phyloP scores from a whole-genome alignment of 2,329 filamentous ascomycete species.

The Bimuria novae-zelandiae region DNA sequence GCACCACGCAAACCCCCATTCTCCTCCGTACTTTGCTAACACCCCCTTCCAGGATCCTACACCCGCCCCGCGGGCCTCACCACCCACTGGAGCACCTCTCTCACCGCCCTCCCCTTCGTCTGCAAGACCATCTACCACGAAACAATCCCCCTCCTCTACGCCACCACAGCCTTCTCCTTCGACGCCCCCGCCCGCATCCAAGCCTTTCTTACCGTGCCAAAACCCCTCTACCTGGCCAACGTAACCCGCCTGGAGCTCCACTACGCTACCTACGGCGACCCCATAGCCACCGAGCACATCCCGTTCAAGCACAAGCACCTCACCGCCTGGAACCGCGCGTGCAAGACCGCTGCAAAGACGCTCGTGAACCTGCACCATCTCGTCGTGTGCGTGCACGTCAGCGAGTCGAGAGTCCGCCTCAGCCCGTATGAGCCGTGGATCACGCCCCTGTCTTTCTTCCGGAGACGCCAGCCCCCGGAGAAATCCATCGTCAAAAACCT shows the following conservation, averaged over 20 bases:
- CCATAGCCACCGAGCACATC: constrained; percentile 11
- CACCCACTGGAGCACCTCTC: constrained; percentile 35
- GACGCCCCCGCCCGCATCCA: constrained; percentile 29
- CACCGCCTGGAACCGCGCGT: constrained; percentile 27
- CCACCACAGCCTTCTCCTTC: constrained; percentile 36
- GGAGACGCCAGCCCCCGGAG: constrained; percentile 8
- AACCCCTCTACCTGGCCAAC: constrained; percentile 18
- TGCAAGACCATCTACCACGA: constrained; percentile 38
- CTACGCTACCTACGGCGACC: constrained; percentile 35
- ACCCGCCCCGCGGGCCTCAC: constrained; percentile 20
- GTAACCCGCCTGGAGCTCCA: constrained; percentile 38
- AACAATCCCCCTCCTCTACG: constrained; percentile 33
- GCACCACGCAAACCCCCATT: too few relatives aligned
- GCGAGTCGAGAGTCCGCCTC: constrained; percentile 24
- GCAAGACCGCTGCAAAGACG: constrained; percentile 24
- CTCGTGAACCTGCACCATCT: constrained; percentile 28
- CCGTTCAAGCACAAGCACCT: constrained; percentile 34
- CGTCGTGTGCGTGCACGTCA: constrained; percentile 25
- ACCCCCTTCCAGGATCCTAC: constrained; percentile 22
- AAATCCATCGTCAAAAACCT: constrained; percentile 3
- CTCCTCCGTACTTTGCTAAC: too few relatives aligned
- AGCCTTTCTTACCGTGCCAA: constrained; percentile 31
- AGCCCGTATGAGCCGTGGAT: constrained; percentile 29
- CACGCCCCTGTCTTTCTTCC: constrained; percentile 35
- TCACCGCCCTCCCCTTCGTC: constrained; percentile 34